Evolutionary conservation across 495 filamentous ascomycete species (phyloP), one percentile per base, ranked within the genome.

Genomic region (Xanthoparmelia taractica): DNA sequence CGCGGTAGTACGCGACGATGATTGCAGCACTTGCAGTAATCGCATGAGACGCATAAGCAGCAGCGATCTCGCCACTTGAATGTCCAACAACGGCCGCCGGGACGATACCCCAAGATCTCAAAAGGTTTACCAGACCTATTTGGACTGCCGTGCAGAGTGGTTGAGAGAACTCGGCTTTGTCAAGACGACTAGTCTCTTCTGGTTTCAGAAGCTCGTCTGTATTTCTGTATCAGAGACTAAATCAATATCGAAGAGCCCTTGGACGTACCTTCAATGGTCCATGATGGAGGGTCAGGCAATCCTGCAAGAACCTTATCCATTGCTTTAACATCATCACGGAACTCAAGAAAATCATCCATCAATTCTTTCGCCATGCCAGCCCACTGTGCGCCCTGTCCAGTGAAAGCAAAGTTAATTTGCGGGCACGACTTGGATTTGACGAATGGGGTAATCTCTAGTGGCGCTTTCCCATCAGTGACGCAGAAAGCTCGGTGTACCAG

Each of bases 301-400:
- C 8, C 17, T 0, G 52, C 27, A 20, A 63, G 31, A 4, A n/a
- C 40, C 8, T 37, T 38, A 5, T 50, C 61, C 4, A 56, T 8
- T 0, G 10, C 10, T 20, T 37, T 47, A 4, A 63, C 25, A 23
- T 37, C 34, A 10, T 63, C 41, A 31, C 38, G 45, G 15, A 63
- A 63, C 20, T n/a, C n/a, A n/a, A n/a, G n/a, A n/a, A n/a, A n/a
- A n/a, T n/a, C n/a, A n/a, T n/a, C n/a, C n/a, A 74, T 13, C 27
- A 85, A 62, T 29, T 75, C 73, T 15, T 70, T 73, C 23, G 79
- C 83, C 85, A 89, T 88, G 11, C 72, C 70, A 8, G 81, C 72
- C 82, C 85, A 89, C 66, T 89, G 87, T 0, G 86, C 85, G n/a
- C 87, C 87, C 66, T 90, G 87, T 8, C 87, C 87, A 20, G 85